Evolutionary conservation across 805 yeast species (phyloP), one percentile per base, ranked within the genome.

Genomic region (Candida quercuum): DNA sequence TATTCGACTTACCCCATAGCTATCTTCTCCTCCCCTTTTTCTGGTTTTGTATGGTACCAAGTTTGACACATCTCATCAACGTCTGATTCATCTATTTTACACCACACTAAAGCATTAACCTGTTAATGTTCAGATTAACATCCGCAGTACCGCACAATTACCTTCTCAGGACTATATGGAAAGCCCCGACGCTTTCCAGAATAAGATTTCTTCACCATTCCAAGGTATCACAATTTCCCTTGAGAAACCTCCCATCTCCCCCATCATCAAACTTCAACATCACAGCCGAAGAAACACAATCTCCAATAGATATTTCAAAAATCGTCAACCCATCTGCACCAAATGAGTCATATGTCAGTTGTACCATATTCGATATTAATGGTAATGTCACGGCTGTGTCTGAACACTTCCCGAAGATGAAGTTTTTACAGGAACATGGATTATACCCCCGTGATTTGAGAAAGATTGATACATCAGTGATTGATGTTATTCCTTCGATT

Each of bases 401-500:
- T 2, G 79, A 82, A 40, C 81, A 78, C 51, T 86, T 81, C 55
- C 87, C 88, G 35, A 82, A 86, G 58, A 75, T 86, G 61, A 72
- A 76, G 40, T 81, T 93, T 47, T 63, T 93, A 11, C 73, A 78
- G 38, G 78, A 83, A 32, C 83, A 87, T 58, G 75, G 79, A 18
- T 57, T 89, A 20, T 86, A 81, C 45, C 95, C 97, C 2, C 67
- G 97, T 61, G 97, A 89, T 58, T 64, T 89, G 45, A 63, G 97
- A 22, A 88, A 86, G 53, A 81, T 89, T 36, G 96, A 54, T 61
- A 72, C 69, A 40, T 82, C 85, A 24, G 70, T 80, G 19, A 69
- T 82, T 38, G 95, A 87, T 59, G 86, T 91, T 16, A 89, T 89
- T 3, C 99, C 99, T 0, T 78, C 87, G 15, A 82, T 93, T 32